phyloP scores from a whole-genome alignment of 352 stramenopile genomes.

The Peronospora destructor region DNA sequence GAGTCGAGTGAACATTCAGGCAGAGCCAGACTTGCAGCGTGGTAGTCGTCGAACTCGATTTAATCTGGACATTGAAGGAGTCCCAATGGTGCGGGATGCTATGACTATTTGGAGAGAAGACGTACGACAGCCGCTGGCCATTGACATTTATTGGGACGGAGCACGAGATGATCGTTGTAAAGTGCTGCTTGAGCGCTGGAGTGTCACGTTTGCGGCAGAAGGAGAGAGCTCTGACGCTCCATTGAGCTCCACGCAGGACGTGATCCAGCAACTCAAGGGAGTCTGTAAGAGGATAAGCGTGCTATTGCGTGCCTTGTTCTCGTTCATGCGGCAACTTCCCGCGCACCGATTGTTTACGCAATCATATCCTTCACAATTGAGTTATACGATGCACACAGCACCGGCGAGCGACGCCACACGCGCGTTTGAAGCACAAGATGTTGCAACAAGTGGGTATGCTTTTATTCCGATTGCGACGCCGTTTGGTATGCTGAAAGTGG shows the following conservation, averaged over 20 bases:
- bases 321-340: conserved; percentile 69
- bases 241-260: conserved; percentile 40
- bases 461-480: conserved; percentile 74
- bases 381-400: conserved; percentile 48
- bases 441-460: conserved; percentile 55
- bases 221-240: conserved; percentile 12
- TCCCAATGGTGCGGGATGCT: conserved; percentile 52
- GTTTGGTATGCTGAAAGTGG: conserved; percentile 67
- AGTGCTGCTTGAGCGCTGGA: conserved; percentile 75
- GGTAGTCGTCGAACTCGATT: conserved; percentile 61
- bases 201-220: conserved; percentile 33
- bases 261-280: conserved; percentile 76
- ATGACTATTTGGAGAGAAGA: conserved; percentile 69
- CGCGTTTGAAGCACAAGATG: conserved; percentile 33
- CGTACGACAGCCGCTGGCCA: conserved; percentile 53
- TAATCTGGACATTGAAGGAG: conserved; percentile 81
- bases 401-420: conserved; percentile 16
- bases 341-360: conserved; percentile 60
- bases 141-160: conserved; percentile 63
- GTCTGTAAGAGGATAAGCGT: conserved; percentile 76
- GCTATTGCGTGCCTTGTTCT: conserved; percentile 61
- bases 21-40: conserved; percentile 36
- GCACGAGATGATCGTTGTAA: conserved; percentile 24
- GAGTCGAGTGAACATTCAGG: conserved; percentile 65
- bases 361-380: conserved; percentile 57